Conservation (phyloP, 139 green algal genomes). For the Penium margaritaceum region DNA sequence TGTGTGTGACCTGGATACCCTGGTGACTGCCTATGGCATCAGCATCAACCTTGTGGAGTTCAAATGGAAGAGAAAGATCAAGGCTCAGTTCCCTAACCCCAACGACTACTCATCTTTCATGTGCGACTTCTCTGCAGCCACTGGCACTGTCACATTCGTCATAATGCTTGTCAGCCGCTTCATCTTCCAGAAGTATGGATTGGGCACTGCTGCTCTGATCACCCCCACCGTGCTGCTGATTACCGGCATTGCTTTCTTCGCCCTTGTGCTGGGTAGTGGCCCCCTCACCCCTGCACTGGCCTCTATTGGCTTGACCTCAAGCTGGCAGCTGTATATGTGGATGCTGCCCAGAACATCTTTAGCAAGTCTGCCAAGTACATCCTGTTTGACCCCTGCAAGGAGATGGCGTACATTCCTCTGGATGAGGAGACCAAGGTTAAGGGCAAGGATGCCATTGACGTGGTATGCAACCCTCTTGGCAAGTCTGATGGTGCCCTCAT, state of each 20-base stretch:
- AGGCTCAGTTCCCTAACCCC: constrained; percentile 66
- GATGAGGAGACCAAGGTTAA: constrained; percentile 84
- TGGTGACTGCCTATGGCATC: constrained; percentile 93
- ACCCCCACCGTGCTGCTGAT: constrained; percentile 85
- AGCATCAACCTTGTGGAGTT: constrained; percentile 98
- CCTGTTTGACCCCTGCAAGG: constrained; percentile 98
- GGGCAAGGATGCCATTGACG: constrained; percentile 96
- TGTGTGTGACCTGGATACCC: constrained; percentile 85
- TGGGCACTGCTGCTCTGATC: constrained; percentile 85
- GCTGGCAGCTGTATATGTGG: constrained; percentile 85
- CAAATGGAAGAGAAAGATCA: constrained; percentile 98
- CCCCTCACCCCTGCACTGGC: constrained; percentile 67
- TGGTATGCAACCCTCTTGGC: constrained; percentile 96
- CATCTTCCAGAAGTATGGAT: constrained; percentile 92
- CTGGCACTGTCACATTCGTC: constrained; percentile 80
- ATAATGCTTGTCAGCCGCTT: constrained; percentile 89
- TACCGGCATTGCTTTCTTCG: constrained; percentile 89
- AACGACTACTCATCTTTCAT: constrained; percentile 39
- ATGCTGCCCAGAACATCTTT: constrained; percentile 95
- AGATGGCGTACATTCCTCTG: constrained; percentile 98
- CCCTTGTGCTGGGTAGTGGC: constrained; percentile 73
- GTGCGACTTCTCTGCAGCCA: constrained; percentile 55
- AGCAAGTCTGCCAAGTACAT: constrained; percentile 85
- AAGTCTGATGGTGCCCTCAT: constrained; percentile 93
- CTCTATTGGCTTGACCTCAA: constrained; percentile 76